A percentile compares a stretch with the other conserved stretches of the same genome.
Conservation (phyloP, 345 rosid genomes). For the Acer negundo region DNA sequence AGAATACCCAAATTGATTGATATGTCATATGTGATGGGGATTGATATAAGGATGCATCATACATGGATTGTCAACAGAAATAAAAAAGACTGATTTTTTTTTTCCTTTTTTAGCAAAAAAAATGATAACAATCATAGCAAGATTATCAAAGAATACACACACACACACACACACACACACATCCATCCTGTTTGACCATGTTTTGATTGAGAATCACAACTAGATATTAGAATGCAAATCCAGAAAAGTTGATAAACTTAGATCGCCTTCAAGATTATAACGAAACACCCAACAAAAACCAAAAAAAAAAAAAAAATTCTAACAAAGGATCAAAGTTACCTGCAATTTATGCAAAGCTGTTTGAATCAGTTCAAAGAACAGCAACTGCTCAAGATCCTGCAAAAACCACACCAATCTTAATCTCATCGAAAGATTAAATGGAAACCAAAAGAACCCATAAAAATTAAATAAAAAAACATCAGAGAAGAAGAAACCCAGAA, state of each 20-base stretch:
- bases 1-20: not conserved
- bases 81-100: not conserved
- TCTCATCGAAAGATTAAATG: conserved; percentile 6
- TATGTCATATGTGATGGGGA: not conserved
- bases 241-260: conserved; percentile 3
- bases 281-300: not conserved
- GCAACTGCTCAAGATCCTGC: conserved; percentile 25
- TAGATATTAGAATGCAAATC: not conserved
- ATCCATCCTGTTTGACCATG: conserved; percentile 1
- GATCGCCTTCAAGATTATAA: conserved; percentile 13
- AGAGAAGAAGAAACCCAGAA: not conserved
- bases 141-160: not conserved
- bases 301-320: conserved; percentile 15
- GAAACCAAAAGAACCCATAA: not conserved
- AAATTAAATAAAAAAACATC: not conserved
- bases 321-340: conserved; percentile 25
- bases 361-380: conserved; percentile 20
- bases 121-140: not conserved
- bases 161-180: not conserved
- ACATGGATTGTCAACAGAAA: too few relatives aligned
- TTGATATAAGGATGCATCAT: not conserved
- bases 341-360: conserved; percentile 17
- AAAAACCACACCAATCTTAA: conserved; percentile 10
- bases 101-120: not conserved
- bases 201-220: not conserved